phyloP scores from a whole-genome alignment of 2,329 filamentous ascomycete species.

The Fusarium compactum region DNA sequence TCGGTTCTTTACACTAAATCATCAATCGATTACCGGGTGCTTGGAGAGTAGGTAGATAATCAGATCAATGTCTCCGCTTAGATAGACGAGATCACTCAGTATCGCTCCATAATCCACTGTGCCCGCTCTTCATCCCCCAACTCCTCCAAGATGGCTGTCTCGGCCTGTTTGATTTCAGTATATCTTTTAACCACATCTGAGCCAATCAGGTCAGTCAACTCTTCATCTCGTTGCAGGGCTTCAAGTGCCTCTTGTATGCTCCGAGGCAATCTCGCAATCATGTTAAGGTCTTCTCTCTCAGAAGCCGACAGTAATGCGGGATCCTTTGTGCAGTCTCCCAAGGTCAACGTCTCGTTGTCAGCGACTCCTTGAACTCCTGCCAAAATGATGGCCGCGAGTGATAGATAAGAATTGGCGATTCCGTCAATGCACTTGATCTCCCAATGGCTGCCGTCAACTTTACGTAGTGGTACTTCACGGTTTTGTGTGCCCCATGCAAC shows the following conservation, averaged over 20 bases:
- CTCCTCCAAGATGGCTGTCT: conserved; percentile 57
- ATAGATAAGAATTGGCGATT: conserved; percentile 82
- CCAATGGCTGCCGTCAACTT: conserved; percentile 76
- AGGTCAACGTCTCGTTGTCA: conserved; percentile 55
- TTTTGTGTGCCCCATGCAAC: conserved; percentile 87
- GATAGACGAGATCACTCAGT: conserved; percentile 50
- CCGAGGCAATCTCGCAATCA: conserved; percentile 66
- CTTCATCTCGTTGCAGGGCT: conserved; percentile 61
- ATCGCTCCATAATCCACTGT: conserved; percentile 74
- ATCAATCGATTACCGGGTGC: neutral
- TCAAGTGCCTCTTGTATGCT: conserved; percentile 67
- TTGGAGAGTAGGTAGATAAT: neutral
- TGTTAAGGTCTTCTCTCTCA: conserved; percentile 65
- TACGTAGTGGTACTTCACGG: conserved; percentile 78
- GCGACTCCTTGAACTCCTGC: conserved; percentile 49
- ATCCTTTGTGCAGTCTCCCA: conserved; percentile 67
- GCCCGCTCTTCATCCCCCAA: conserved; percentile 63
- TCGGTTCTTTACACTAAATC: neutral
- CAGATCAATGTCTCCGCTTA: conserved; percentile 1
- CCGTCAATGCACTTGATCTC: conserved; percentile 85
- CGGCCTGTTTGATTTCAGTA: conserved; percentile 68
- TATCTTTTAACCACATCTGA: conserved; percentile 67
- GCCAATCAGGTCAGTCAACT: conserved; percentile 61
- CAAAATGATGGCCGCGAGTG: conserved; percentile 50
- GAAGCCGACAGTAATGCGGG: conserved; percentile 62